A percentile compares a stretch with the other conserved stretches of the same genome.
Evolutionary conservation across 352 stramenopile species (phyloP).

Genomic region (Phytopythium vexans): DNA sequence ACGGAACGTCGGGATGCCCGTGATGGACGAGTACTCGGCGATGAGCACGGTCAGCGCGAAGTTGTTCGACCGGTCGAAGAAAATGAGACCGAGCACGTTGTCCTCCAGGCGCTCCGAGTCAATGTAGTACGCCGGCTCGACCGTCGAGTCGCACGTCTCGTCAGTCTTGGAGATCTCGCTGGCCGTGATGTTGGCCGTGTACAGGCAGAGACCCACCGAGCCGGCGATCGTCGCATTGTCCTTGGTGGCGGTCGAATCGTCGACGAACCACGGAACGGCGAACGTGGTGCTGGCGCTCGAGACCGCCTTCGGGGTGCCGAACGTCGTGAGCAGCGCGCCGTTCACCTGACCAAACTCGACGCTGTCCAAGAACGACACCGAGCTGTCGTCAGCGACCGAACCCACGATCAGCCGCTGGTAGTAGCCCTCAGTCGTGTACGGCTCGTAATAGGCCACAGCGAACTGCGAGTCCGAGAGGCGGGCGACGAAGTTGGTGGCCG

Average conservation of each 20-base stretch:
- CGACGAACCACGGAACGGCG: conserved; percentile 67
- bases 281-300: conserved; percentile 61
- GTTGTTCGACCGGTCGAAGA: conserved; percentile 72
- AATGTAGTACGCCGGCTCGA: conserved; percentile 69
- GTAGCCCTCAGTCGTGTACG: conserved; percentile 44
- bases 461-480: conserved; percentile 64
- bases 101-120: conserved; percentile 66
- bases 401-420: conserved; percentile 64
- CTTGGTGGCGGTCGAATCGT: conserved; percentile 39
- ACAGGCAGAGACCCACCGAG: conserved; percentile 56
- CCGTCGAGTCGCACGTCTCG: conserved; percentile 48
- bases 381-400: conserved; percentile 35
- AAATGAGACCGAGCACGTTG: conserved; percentile 54
- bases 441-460: conserved; percentile 64
- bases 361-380: conserved; percentile 54
- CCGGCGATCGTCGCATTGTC: conserved; percentile 36
- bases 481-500: conserved; percentile 63
- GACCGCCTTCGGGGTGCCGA: conserved; percentile 60
- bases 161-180: conserved; percentile 16
- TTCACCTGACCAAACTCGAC: conserved; percentile 58
- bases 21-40: conserved; percentile 63
- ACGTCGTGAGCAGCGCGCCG: conserved; percentile 30
- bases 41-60: conserved; percentile 68
- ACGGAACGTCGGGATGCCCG: conserved; percentile 57
- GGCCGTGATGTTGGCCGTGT: conserved; percentile 33